Conservation (phyloP, 2,329 filamentous ascomycete genomes). For the Pseudocercospora cruenta region DNA sequence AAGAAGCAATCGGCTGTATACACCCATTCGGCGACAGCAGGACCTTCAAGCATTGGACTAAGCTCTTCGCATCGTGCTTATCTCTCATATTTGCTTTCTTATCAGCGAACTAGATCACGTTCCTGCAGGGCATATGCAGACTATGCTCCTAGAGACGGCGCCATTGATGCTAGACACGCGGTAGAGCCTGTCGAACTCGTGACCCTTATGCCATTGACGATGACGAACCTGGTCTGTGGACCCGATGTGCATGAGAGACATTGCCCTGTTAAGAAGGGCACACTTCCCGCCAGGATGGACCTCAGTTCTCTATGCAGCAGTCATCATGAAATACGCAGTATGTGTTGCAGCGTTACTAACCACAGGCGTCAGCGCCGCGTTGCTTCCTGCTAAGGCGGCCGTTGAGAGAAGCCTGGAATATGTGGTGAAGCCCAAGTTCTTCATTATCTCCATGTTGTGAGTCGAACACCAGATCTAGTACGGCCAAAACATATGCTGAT, state of each 20-base stretch:
- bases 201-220: background rate
- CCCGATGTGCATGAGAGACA: background rate
- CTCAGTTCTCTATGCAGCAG: background rate
- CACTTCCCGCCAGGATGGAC: background rate
- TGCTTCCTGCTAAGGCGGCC: background rate
- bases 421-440: conserved; percentile 59
- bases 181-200: conserved; percentile 1
- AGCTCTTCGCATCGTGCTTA: background rate
- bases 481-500: background rate
- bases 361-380: background rate
- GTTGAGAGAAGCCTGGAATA: conserved; percentile 29
- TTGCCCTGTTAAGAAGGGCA: background rate
- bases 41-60: background rate
- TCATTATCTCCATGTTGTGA: conserved; percentile 65
- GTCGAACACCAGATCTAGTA: background rate
- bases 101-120: conserved; percentile 1
- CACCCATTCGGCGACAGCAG: background rate
- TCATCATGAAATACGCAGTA: background rate
- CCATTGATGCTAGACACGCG: background rate
- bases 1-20: background rate
- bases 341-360: background rate
- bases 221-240: conserved; percentile 2
- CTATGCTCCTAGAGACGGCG: background rate
- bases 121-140: background rate
- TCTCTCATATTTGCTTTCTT: background rate